Base-by-base conservation (phyloP, 228 moss, liverwort and hornwort species). In the Sphagnum magellanicum region DNA sequence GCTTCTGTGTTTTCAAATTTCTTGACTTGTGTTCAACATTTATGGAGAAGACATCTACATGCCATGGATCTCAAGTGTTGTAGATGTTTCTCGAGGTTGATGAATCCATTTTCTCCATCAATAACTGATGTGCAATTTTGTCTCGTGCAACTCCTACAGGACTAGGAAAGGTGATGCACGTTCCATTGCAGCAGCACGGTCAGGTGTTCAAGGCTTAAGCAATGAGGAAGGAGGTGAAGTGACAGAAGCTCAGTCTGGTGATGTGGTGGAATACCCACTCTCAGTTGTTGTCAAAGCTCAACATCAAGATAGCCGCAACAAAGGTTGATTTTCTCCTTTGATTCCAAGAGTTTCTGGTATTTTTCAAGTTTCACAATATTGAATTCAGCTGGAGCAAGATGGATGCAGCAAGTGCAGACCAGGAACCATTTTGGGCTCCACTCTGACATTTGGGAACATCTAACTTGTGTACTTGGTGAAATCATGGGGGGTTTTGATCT, bases 81-180 rank as follows among this genome's bases (percentile, higher is more conserved):
- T 4, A 32, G 49, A 16, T 16, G 63, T 64, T 32, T 64, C 12
- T 64, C 46, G 5, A 64, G 10, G n/a, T 64, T 10, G 10, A 49
- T 64, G 49, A 5, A 32, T 32, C 10, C 16, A 10, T 11, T 10
- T 11, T 49, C 46, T 64, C 64, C 6, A 64, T 11, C 12, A 64
- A 11, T 64, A 49, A 32, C 46, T 32, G 64, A 64, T 64, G 64
- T 11, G 64, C 4, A 10, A 0, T 64, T 32, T 32, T 32, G 32
- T 32, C 32, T 32, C 32, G 32, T 32, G 32, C 32, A 32, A 32
- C 59, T 11, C 15, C 15, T 15, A 50, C 81, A 91, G 91, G 74
- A 59, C 88, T n/a, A 83, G 88, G 51, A 91, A 81, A 77, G 91
- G 88, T 7, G 85, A 88, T 75, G 91, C 91, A 15, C 91, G 91